A percentile compares a stretch with the other conserved stretches of the same genome.
phyloP scores from a whole-genome alignment of 805 yeast species.

The Saturnispora galanensis region DNA sequence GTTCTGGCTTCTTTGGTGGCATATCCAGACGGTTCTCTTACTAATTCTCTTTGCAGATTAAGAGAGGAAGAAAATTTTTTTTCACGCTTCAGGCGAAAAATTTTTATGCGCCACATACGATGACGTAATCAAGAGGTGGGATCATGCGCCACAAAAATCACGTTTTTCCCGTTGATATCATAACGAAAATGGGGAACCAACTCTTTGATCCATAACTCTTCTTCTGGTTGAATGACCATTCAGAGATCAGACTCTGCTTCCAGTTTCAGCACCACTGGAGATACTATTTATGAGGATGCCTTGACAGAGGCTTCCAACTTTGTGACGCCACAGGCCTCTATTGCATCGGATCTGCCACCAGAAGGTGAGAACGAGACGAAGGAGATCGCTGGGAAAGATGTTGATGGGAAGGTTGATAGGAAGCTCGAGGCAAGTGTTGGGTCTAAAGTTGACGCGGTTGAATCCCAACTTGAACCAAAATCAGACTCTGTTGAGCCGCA shows the following conservation, averaged over 20 bases:
- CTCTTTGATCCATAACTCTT: background rate
- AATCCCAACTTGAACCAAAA: too few relatives aligned
- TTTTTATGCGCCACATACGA: too few relatives aligned
- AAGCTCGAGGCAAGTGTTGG: background rate
- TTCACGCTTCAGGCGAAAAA: background rate
- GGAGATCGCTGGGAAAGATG: background rate
- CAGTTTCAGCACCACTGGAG: slow-evolving; percentile 11
- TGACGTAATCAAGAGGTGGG: too few relatives aligned
- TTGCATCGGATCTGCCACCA: background rate
- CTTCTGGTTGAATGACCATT: slow-evolving; percentile 1
- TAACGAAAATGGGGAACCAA: background rate
- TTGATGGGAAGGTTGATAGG: background rate
- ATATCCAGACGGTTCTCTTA: background rate
- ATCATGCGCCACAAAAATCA: background rate
- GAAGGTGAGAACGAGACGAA: background rate
- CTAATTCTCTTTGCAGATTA: background rate
- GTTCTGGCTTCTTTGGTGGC: slow-evolving; percentile 22
- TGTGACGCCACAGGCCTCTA: background rate
- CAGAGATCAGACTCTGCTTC: slow-evolving; percentile 10
- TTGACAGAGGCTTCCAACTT: slow-evolving; percentile 10
- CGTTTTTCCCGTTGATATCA: background rate
- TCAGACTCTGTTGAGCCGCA: too few relatives aligned
- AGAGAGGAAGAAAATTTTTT: background rate
- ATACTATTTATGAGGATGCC: slow-evolving; percentile 17
- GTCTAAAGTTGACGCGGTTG: too few relatives aligned